phyloP scores from a whole-genome alignment of 495 filamentous ascomycete genomes.

The Halenospora varia region DNA sequence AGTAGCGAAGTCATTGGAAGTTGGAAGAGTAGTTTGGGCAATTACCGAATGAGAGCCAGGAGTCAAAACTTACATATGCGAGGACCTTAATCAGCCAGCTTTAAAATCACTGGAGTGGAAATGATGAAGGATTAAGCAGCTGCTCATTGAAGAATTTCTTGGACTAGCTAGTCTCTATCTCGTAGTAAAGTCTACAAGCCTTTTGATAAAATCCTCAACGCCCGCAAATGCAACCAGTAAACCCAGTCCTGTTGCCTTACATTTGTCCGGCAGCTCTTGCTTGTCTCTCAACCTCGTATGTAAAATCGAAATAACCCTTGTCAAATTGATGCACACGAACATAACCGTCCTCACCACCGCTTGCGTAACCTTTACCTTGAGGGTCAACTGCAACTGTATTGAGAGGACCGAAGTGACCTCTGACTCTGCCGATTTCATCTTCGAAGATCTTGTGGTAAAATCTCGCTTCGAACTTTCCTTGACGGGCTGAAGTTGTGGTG shows the following conservation, averaged over 20 bases:
- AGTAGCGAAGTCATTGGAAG: too few species aligned
- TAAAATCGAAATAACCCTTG: constrained; percentile 96
- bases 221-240: constrained; percentile 23
- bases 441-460: constrained; percentile 99
- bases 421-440: constrained; percentile 94
- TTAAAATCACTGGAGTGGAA: too few species aligned
- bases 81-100: too few species aligned
- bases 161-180: constrained; percentile 2
- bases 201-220: constrained; percentile 22
- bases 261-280: constrained; percentile 12
- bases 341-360: constrained; percentile 96
- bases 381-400: constrained; percentile 80
- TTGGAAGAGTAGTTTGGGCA: too few species aligned
- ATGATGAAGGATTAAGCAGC: not conserved
- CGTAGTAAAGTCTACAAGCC: constrained; percentile 10
- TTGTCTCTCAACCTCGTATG: constrained; percentile 91
- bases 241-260: not conserved
- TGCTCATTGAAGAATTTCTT: not conserved
- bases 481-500: constrained; percentile 87
- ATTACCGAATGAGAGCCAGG: too few species aligned
- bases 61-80: too few species aligned
- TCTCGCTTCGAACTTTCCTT: constrained; percentile 97
- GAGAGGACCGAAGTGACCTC: constrained; percentile 80
- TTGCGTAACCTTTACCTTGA: constrained; percentile 83
- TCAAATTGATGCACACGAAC: constrained; percentile 98